A percentile compares a stretch with the other conserved stretches of the same genome.
Evolutionary conservation across 2,329 filamentous ascomycete species (phyloP).

Genomic region (Neofusicoccum kwambonambiense): DNA sequence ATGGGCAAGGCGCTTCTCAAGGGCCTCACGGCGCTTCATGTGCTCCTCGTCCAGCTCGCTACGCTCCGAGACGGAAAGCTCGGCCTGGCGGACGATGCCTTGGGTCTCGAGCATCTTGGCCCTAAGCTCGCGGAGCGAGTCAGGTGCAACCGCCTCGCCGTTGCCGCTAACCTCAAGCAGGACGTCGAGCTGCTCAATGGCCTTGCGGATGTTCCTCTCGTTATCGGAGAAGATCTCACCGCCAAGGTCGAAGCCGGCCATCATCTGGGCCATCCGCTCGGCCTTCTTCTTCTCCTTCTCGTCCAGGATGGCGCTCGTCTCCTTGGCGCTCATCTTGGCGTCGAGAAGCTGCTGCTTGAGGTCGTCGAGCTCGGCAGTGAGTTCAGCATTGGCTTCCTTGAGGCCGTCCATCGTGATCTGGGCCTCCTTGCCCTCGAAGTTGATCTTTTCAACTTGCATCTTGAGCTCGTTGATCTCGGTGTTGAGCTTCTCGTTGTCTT

Average conservation of each 20-base stretch:
- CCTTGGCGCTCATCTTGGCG: conserved; percentile 94
- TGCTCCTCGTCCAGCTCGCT: conserved; percentile 62
- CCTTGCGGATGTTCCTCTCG: conserved; percentile 77
- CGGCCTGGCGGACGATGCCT: conserved; percentile 87
- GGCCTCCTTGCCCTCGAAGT: conserved; percentile 94
- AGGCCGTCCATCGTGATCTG: conserved; percentile 96
- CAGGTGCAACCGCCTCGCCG: conserved; percentile 77
- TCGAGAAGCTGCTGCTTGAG: conserved; percentile 95
- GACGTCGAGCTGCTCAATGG: conserved; percentile 78
- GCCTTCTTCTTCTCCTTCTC: conserved; percentile 99
- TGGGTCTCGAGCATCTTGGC: conserved; percentile 83
- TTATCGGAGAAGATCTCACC: conserved; percentile 92
- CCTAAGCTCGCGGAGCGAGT: conserved; percentile 75
- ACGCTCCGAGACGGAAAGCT: conserved; percentile 76
- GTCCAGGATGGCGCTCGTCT: conserved; percentile 83
- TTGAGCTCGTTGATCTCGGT: conserved; percentile 88
- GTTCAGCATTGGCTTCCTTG: conserved; percentile 91
- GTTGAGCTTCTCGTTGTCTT: conserved; percentile 85
- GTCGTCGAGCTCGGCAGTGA: conserved; percentile 88
- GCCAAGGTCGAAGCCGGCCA: conserved; percentile 95
- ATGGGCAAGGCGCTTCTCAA: conserved; percentile 72
- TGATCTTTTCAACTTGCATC: conserved; percentile 94
- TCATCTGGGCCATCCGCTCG: conserved; percentile 99
- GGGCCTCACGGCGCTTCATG: conserved; percentile 65
- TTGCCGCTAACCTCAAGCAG: conserved; percentile 73